Percentiles rank a stretch among this genome's conserved stretches.
Evolutionary conservation across 2,329 filamentous ascomycete species (phyloP).

Genomic region (Coniosporium tulheliwenetii): DNA sequence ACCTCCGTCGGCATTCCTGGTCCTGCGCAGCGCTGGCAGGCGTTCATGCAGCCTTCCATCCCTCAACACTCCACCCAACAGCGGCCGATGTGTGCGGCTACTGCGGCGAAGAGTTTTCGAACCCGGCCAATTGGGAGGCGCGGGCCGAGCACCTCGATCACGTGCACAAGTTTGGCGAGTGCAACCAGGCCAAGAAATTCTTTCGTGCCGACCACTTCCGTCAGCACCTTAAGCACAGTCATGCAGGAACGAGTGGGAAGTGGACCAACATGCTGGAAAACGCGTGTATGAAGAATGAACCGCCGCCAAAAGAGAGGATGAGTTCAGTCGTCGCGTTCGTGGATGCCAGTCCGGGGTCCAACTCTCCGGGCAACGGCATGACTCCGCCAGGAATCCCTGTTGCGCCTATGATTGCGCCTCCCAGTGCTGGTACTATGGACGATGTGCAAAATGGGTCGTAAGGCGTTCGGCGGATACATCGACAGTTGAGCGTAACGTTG

Average conservation of each 20-base stretch:
- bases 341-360: too few species aligned
- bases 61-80: conserved; percentile 48
- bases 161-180: conserved; percentile 92
- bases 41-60: conserved; percentile 70
- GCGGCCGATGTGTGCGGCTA: conserved; percentile 77
- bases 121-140: conserved; percentile 75
- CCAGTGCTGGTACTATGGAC: too few species aligned
- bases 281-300: conserved; percentile 89
- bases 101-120: conserved; percentile 84
- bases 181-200: conserved; percentile 97
- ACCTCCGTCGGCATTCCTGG: conserved; percentile 88
- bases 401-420: too few species aligned
- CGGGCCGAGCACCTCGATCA: conserved; percentile 77
- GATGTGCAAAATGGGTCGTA: too few species aligned
- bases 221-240: conserved; percentile 95
- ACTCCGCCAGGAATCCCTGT: too few species aligned
- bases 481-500: too few species aligned
- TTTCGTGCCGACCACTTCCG: conserved; percentile 95
- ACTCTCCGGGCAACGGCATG: too few species aligned
- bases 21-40: conserved; percentile 73
- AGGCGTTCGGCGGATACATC: too few species aligned
- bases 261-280: conserved; percentile 98
- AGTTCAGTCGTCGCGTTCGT: conserved; percentile 6
- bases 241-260: conserved; percentile 88
- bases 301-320: conserved; percentile 33